Percentiles rank a stretch among this genome's conserved stretches.
Evolutionary conservation across 768 basidiomycete species (phyloP).

Genomic region (Daedaleopsis sinensis): DNA sequence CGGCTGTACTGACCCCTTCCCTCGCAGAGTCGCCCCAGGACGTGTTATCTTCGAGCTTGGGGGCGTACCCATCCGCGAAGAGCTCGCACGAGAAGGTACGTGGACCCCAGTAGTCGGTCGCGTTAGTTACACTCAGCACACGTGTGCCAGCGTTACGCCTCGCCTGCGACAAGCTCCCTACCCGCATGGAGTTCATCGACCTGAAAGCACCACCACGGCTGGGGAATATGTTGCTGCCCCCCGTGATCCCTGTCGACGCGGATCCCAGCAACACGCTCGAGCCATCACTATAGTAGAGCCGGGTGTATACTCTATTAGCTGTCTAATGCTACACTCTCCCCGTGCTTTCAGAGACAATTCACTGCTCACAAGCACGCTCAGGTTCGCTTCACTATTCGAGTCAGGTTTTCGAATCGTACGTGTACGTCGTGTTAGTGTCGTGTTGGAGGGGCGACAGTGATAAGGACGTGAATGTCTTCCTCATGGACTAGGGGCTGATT

Average conservation of each 20-base stretch:
- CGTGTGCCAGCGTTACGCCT: slow-evolving; percentile 71
- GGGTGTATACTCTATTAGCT: not conserved
- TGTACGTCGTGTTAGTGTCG: no score
- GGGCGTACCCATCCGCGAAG: slow-evolving; percentile 85
- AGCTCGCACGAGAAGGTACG: slow-evolving; percentile 89
- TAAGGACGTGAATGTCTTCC: no score
- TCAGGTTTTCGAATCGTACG: no score
- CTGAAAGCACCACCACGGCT: slow-evolving; percentile 69
- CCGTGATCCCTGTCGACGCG: slow-evolving; percentile 11
- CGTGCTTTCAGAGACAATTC: not conserved
- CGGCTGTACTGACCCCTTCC: not conserved
- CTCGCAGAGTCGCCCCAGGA: slow-evolving; percentile 75
- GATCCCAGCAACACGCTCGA: not conserved
- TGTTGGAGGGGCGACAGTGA: no score
- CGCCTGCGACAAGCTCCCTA: slow-evolving; percentile 87
- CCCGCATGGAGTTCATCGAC: slow-evolving; percentile 85
- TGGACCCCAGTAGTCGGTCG: not conserved
- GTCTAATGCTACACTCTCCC: not conserved
- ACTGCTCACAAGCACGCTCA: not conserved
- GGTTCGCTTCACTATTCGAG: no score
- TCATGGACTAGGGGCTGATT: no score
- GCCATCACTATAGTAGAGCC: not conserved
- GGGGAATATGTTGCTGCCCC: slow-evolving; percentile 59
- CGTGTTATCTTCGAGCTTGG: slow-evolving; percentile 95
- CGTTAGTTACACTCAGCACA: not conserved